Evolutionary conservation across 2,329 filamentous ascomycete species (phyloP), one percentile per base, ranked within the genome.

Genomic region (Diaporthe destruens): DNA sequence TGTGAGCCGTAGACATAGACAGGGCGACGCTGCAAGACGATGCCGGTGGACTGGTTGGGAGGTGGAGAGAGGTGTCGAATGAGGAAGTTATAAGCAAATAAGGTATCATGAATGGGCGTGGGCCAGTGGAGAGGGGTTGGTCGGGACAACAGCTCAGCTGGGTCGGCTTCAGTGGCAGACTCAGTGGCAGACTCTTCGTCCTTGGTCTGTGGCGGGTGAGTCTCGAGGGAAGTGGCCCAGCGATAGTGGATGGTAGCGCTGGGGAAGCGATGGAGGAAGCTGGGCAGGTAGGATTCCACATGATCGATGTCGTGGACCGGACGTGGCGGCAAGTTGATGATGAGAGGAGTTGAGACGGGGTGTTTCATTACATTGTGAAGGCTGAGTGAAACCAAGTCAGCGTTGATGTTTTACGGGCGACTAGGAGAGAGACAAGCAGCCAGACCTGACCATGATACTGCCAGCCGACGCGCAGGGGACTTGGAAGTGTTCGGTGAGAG

Each of bases 241-340:
- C 89, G 84, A 78, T 91, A 92, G 77, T 90, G 87, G 77, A 92
- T 88, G 71, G 85, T 85, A 7, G 85, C 88, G 0, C 88, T 84
- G 1, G 88, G 84, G 47, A 82, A 82, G 18, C 79, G 79, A 16
- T 78, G 80, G 42, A 86, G 80, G 72, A 86, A 87, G 12, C 75
- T 75, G 36, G 87, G 84, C 32, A 87, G 75, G 42, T 80, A 72
- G 12, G 76, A 71, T 42, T 61, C 47, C 16, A 76, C 74, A 18
- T 75, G 71, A 2, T 77, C 73, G 9, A 76, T 74, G 66, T 80
- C 73, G 9, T 73, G 72, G 42, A 80, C 79, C 16, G 86, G 81
- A 57, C 83, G 84, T 0, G 87, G 82, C 7, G 90, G 90, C 0
- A 92, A 80, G 77, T 90, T 87, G 54, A 92, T 80, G 18, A 90